Percentiles rank a stretch among this genome's conserved stretches.
Evolutionary conservation across 306 rosid species (phyloP).

Genomic region (Benincasa hispida): DNA sequence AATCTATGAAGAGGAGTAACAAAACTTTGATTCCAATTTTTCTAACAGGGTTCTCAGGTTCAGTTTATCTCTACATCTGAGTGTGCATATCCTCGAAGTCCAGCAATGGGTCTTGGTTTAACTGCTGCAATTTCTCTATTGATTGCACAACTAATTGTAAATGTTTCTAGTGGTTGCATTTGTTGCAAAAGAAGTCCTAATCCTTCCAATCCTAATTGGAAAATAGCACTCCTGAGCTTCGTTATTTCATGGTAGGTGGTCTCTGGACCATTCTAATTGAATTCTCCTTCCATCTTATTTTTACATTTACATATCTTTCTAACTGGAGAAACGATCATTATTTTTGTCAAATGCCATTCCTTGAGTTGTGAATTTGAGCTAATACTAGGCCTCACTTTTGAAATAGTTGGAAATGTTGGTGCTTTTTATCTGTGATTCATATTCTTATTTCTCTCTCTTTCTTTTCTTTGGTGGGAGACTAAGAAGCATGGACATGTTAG

Average conservation of each 20-base stretch:
- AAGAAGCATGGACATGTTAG: no score
- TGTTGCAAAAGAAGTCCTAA: constrained; percentile 57
- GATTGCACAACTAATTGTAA: constrained; percentile 55
- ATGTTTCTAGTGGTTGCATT: constrained; percentile 65
- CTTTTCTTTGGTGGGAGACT: background rate
- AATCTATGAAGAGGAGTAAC: background rate
- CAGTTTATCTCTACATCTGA: constrained; percentile 18
- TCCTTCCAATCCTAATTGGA: constrained; percentile 55
- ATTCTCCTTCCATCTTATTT: background rate
- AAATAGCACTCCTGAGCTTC: constrained; percentile 56
- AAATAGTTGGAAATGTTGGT: background rate
- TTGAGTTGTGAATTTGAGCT: background rate
- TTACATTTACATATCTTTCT: background rate
- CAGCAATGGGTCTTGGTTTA: constrained; percentile 83
- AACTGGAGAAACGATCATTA: background rate
- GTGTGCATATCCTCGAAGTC: constrained; percentile 71
- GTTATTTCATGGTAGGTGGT: constrained; percentile 64
- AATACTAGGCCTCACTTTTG: background rate
- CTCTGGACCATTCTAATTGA: background rate
- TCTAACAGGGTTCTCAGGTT: constrained; percentile 57
- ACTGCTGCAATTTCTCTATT: constrained; percentile 65
- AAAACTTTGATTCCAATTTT: background rate
- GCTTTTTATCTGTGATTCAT: background rate
- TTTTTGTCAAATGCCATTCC: background rate
- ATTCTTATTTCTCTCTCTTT: background rate